Evolutionary conservation across 306 rosid species (phyloP), one percentile per base, ranked within the genome.

Genomic region (Fragaria vesca): DNA sequence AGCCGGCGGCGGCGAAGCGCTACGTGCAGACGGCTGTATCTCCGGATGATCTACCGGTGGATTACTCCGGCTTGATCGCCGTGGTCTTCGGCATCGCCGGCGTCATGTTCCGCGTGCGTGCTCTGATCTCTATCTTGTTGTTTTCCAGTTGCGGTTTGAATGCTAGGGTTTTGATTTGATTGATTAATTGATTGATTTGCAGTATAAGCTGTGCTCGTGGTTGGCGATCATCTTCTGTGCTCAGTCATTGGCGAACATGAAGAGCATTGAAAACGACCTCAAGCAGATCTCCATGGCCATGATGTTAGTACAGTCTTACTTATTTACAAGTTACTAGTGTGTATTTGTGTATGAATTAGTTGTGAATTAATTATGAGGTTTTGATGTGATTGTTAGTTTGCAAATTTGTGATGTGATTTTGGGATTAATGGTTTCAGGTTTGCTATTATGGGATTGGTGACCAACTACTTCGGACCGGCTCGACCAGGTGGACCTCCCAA

Each of bases 211-310:
- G 36, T 47, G 99, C 85, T 96, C 99, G 18, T 96, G 99, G 99
- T 57, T 96, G 15, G 99, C 99, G 68, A 92, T 96, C 71, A 90
- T 96, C 60, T 96, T 91, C 88, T 93, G 98, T 52, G 99, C 99
- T 3, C 98, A 96, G 87, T 93, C 99, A 60, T 83, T 93, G 21
- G 88, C 81, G 58, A 96, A 93, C 81, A 87, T 96, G 99, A 89
- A 87, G 89, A 96, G 88, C 82, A 13, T 87, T 8, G 99, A 96
- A 45, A 96, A 76, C 69, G 99, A 96, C 82, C 96, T 93, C 74
- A 96, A 96, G 71, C 99, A 96, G 91, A 90, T 96, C 77, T 91
- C 91, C 86, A 96, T 96, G 99, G 99, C 99, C 54, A 84, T 93
- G 88, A 96, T 96, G 99, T 93, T 72, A 88, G 95, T 82, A 65